Base-by-base conservation (phyloP, 306 rosid species). In the Begonia loranthoides region DNA sequence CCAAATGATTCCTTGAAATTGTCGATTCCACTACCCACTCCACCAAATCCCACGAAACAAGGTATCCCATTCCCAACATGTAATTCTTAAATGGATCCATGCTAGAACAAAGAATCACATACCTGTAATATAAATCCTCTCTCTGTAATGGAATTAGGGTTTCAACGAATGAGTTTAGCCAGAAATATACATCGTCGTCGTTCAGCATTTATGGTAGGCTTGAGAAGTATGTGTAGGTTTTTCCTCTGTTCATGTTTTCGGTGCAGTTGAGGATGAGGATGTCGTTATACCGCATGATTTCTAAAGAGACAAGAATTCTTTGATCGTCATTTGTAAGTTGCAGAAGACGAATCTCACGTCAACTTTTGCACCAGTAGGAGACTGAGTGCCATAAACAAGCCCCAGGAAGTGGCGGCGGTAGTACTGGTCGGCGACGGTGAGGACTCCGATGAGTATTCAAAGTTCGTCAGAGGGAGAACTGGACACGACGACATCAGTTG, bases 41-140 rank as follows among this genome's bases (percentile, higher is more conserved):
- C 36, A 73, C 99, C 7, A 90, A 69, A 15, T 90, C 99, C 99
- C 99, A 90, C 0, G 92, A 80, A 12, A 86, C 81, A 76, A 86
- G 50, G 64, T 78, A 82, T 17, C 92, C 99, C 99, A 90, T 90
- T 59, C 99, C 99, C 3, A 95, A 90, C 99, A 90, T 90, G 80
- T 90, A 90, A 1, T 76, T 72, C 60, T 54, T 67, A 13, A 80
- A 90, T 0, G 99, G 95, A 55, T 90, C 92, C 99, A 90, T 90
- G 53, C 99, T 90, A 1, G 78, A 74, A 43, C 99, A 90, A 12
- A 95, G 99, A 50, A 89, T 90, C 3, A 90, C 99, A 33, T 80
- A 90, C 0, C 99, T 95, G 47, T 90, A 90, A 17, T 90, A 86
- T 62, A 90, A 73, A 58, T 90, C 99, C 54, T 86, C 85, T 45